phyloP scores from a whole-genome alignment of 139 green algal genomes.

The Picochlorum sp. region DNA sequence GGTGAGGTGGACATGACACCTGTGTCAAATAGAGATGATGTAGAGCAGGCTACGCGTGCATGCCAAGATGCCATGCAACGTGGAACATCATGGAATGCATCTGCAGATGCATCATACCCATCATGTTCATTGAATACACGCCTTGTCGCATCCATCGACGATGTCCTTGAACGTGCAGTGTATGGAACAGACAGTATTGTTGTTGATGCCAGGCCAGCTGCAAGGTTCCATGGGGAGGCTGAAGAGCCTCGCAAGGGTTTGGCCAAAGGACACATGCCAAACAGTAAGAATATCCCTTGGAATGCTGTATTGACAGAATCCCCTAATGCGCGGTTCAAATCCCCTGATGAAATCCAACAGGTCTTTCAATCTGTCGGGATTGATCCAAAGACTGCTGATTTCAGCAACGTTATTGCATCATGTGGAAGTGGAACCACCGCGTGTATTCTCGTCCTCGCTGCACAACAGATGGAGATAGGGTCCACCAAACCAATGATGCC shows the following conservation, averaged over 20 bases:
- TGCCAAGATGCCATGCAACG: not conserved
- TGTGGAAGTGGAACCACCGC: conserved; percentile 91
- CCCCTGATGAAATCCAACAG: conserved; percentile 37
- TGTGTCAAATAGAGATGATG: conserved; percentile 5
- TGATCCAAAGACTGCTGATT: conserved; percentile 21
- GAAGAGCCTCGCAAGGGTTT: conserved; percentile 76
- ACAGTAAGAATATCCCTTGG: conserved; percentile 73
- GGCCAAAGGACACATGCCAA: conserved; percentile 74
- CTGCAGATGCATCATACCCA: not conserved
- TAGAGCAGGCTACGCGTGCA: not conserved
- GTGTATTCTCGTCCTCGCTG: conserved; percentile 75
- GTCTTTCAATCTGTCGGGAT: conserved; percentile 58
- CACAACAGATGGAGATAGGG: conserved; percentile 32
- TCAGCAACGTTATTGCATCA: conserved; percentile 40
- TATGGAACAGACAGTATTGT: conserved; percentile 37
- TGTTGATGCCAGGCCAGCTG: conserved; percentile 67
- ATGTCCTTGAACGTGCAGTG: conserved; percentile 48
- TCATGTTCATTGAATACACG: not conserved
- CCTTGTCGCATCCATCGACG: conserved; percentile 9
- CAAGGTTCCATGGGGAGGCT: conserved; percentile 57
- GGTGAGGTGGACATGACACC: conserved; percentile 30
- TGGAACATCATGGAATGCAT: conserved; percentile 9
- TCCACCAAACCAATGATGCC: not conserved
- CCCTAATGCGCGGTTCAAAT: conserved; percentile 35
- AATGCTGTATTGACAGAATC: conserved; percentile 35